Conservation (phyloP, 2,329 filamentous ascomycete genomes). For the Stachybotrys elegans region DNA sequence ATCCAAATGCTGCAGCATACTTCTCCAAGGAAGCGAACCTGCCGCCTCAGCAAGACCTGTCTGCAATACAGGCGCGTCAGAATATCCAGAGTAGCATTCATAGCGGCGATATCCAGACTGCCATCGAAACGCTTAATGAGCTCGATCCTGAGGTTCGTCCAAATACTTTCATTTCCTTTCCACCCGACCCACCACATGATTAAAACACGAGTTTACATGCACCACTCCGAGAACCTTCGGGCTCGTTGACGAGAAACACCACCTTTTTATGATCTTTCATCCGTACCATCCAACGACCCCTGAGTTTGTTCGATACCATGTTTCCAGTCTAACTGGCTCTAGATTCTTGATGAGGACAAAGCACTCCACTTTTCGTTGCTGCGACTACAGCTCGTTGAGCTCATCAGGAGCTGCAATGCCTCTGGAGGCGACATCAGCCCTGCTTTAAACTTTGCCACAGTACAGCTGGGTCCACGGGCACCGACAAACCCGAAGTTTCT, state of each 20-base stretch:
- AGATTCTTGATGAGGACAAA: slow-evolving; percentile 85
- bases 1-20: slow-evolving; percentile 84
- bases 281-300: slow-evolving; percentile 4
- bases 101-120: slow-evolving; percentile 75
- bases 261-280: slow-evolving; percentile 40
- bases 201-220: slow-evolving; percentile 90
- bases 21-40: slow-evolving; percentile 94
- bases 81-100: slow-evolving; percentile 83
- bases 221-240: slow-evolving; percentile 95
- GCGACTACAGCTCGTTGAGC: slow-evolving; percentile 85
- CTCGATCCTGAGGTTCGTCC: slow-evolving; percentile 79
- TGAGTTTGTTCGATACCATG: not conserved
- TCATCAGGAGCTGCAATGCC: slow-evolving; percentile 73
- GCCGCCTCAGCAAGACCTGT: slow-evolving; percentile 63
- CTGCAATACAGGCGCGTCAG: slow-evolving; percentile 72
- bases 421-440: slow-evolving; percentile 67
- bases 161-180: slow-evolving; percentile 27
- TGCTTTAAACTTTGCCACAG: slow-evolving; percentile 81
- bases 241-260: slow-evolving; percentile 87
- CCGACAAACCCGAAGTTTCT: slow-evolving; percentile 77
- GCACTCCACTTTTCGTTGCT: slow-evolving; percentile 85
- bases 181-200: slow-evolving; percentile 60
- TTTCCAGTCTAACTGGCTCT: slow-evolving; percentile 11
- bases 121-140: slow-evolving; percentile 84
- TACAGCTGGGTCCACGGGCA: slow-evolving; percentile 81